phyloP scores from a whole-genome alignment of 208 protist species.

The Leishmania lainsoni region DNA sequence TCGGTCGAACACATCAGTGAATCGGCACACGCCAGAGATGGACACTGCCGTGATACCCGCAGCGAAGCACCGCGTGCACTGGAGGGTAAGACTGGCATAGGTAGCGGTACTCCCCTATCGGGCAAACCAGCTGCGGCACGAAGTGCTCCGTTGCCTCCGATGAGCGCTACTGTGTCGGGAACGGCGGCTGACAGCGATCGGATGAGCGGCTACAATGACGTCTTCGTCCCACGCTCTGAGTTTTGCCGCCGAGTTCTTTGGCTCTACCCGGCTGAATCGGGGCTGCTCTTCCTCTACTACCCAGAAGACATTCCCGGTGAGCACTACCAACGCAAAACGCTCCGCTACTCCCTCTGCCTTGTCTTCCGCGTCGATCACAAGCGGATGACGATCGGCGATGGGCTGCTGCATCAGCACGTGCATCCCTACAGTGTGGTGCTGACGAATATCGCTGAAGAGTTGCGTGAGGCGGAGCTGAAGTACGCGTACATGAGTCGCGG shows the following conservation, averaged over 20 bases:
- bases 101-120: not conserved
- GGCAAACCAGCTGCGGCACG: not conserved
- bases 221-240: constrained; percentile 83
- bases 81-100: not conserved
- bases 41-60: not conserved
- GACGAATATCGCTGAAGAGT: constrained; percentile 73
- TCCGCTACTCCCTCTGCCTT: constrained; percentile 86
- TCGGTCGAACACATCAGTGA: not conserved
- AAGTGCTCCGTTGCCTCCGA: not conserved
- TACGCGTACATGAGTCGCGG: constrained; percentile 77
- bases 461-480: constrained; percentile 69
- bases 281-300: constrained; percentile 79
- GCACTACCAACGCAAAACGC: constrained; percentile 82
- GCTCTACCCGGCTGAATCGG: constrained; percentile 69
- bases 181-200: constrained; percentile 15
- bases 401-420: constrained; percentile 55
- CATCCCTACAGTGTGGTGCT: constrained; percentile 78
- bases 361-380: constrained; percentile 59
- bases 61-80: not conserved
- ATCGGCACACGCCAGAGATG: not conserved
- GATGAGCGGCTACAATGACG: constrained; percentile 59
- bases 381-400: constrained; percentile 54
- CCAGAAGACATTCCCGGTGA: constrained; percentile 81
- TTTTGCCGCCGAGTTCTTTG: constrained; percentile 78
- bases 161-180: not conserved